Conservation (phyloP, 129 eudicot species). For the Escallonia rubra region DNA sequence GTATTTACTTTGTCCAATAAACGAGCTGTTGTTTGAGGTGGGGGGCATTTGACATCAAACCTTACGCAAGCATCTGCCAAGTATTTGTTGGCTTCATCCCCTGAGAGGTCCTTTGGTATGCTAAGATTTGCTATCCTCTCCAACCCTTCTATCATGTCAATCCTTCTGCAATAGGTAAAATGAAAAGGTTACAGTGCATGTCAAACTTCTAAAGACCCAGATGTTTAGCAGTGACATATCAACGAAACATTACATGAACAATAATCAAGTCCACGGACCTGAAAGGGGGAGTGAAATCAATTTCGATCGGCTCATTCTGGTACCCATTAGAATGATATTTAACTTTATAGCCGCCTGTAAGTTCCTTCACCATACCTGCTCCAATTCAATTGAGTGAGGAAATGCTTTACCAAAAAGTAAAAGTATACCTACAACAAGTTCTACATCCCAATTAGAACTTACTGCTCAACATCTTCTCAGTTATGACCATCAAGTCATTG, state of each 20-base stretch:
- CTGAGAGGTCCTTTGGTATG: constrained; percentile 82
- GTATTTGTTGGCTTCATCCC: constrained; percentile 83
- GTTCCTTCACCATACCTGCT: constrained; percentile 90
- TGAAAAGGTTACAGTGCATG: neutral
- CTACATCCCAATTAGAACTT: constrained; percentile 15
- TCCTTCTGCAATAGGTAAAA: constrained; percentile 44
- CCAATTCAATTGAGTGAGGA: neutral
- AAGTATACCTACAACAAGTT: neutral
- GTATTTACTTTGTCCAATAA: constrained; percentile 72
- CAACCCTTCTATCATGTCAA: constrained; percentile 90
- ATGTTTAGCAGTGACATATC: neutral
- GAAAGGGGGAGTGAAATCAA: constrained; percentile 58
- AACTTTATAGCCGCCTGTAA: constrained; percentile 80
- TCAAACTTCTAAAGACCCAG: neutral
- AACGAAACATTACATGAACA: neutral
- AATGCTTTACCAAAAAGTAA: constrained; percentile 12
- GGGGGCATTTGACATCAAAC: constrained; percentile 76
- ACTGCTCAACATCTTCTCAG: constrained; percentile 82
- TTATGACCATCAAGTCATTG: constrained; percentile 77
- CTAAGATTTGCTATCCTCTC: constrained; percentile 76
- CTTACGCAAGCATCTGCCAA: constrained; percentile 67
- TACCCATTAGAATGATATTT: constrained; percentile 87
- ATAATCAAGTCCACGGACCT: constrained; percentile 34
- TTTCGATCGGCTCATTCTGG: constrained; percentile 75
- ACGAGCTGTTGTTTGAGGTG: constrained; percentile 90